A percentile compares a stretch with the other conserved stretches of the same genome.
Evolutionary conservation across 169 alveolate genomes (phyloP).

Genomic region (Eimeria falciformis): DNA sequence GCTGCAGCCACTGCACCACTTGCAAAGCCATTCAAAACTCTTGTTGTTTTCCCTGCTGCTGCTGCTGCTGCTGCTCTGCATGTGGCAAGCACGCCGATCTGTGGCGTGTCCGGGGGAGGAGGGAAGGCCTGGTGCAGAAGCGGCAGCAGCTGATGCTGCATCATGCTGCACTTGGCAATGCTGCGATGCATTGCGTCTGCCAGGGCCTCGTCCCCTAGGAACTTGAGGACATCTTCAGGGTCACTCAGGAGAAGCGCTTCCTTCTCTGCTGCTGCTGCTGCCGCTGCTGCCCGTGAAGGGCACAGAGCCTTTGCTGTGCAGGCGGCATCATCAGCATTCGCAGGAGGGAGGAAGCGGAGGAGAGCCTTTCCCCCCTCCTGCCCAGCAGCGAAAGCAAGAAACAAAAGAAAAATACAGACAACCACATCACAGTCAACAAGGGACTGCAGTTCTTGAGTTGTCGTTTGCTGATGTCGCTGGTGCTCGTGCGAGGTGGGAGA

Average conservation of each 20-base stretch:
- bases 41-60: background rate
- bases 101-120: slow-evolving; percentile 34
- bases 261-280: slow-evolving; percentile 1
- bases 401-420: slow-evolving; percentile 28
- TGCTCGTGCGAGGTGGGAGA: background rate
- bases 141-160: slow-evolving; percentile 57
- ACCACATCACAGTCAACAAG: slow-evolving; percentile 62
- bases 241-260: slow-evolving; percentile 25
- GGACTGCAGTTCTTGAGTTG: slow-evolving; percentile 45
- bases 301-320: slow-evolving; percentile 13
- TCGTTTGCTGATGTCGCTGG: background rate
- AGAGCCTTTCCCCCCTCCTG: slow-evolving; percentile 42
- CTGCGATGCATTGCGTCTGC: background rate
- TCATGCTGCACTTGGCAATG: slow-evolving; percentile 20
- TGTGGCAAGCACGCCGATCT: slow-evolving; percentile 34
- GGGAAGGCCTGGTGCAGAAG: slow-evolving; percentile 63
- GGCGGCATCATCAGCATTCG: slow-evolving; percentile 15
- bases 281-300: background rate
- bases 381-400: slow-evolving; percentile 35
- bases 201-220: slow-evolving; percentile 47
- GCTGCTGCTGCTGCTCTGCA: slow-evolving; percentile 67
- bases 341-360: slow-evolving; percentile 51
- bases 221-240: background rate
- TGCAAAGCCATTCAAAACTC: background rate
- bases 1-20: slow-evolving; percentile 63